Evolutionary conservation across 345 rosid species (phyloP).

Genomic region (Salix suchowensis): DNA sequence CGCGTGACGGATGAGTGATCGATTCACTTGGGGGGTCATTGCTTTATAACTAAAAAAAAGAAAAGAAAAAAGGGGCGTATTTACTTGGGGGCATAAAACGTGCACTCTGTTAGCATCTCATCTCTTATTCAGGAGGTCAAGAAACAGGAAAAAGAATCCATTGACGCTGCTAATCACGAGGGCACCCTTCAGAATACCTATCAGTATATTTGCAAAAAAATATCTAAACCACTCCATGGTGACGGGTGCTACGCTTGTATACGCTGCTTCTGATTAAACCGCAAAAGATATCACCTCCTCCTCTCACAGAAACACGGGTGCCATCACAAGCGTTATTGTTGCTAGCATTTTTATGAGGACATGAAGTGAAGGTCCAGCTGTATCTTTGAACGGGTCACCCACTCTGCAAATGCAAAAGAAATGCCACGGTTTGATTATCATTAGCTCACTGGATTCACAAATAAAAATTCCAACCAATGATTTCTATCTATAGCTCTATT

Average conservation of each 20-base stretch:
- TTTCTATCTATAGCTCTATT: neutral
- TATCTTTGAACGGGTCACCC: conserved; percentile 97
- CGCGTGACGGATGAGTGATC: no score
- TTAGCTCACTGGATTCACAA: neutral
- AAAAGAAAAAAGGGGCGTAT: neutral
- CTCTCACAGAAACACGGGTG: conserved; percentile 71
- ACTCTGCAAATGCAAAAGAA: conserved; percentile 53
- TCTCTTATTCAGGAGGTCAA: neutral
- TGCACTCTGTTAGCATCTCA: neutral
- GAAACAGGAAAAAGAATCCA: neutral
- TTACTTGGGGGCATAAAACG: neutral
- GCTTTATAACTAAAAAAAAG: no score
- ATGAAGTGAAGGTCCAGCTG: conserved; percentile 93
- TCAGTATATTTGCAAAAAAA: conserved; percentile 23
- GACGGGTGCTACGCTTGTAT: conserved; percentile 7
- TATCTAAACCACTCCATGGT: neutral
- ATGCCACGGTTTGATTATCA: neutral
- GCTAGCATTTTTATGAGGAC: conserved; percentile 88
- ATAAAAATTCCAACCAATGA: neutral
- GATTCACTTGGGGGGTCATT: no score
- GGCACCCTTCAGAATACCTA: conserved; percentile 24
- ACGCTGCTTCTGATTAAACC: neutral
- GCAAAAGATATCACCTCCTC: conserved; percentile 14
- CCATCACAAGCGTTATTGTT: conserved; percentile 95
- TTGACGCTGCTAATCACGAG: neutral